Evolutionary conservation across 1,284 basidiomycete species (phyloP).

Genomic region (Mrakiaceae sp.): DNA sequence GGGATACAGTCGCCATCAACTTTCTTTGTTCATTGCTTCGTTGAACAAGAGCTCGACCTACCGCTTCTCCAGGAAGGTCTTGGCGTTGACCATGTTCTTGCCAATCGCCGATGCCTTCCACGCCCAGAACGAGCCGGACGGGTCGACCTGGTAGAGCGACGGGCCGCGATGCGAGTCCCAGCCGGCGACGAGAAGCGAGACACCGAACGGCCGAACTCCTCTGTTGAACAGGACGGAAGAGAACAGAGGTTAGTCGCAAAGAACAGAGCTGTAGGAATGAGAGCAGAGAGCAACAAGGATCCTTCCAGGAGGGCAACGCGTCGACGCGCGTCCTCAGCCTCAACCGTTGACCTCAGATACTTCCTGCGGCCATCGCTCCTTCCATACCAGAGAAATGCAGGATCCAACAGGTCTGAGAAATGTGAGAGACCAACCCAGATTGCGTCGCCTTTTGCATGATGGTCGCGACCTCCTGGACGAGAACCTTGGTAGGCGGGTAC

Average conservation of each 20-base stretch:
- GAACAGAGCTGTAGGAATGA: conserved; percentile 17
- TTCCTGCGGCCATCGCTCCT: not conserved
- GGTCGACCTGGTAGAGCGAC: conserved; percentile 95
- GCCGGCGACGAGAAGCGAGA: conserved; percentile 90
- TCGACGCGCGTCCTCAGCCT: not conserved
- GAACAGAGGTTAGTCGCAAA: conserved; percentile 8
- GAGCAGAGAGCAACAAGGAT: conserved; percentile 6
- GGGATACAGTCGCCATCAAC: not conserved
- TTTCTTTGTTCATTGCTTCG: too few relatives aligned
- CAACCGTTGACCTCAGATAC: not conserved
- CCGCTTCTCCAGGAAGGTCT: conserved; percentile 98
- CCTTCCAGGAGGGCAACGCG: not conserved
- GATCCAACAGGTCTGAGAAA: too few relatives aligned
- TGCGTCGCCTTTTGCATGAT: conserved; percentile 99
- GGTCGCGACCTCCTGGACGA: conserved; percentile 93
- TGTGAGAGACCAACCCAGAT: conserved; percentile 59
- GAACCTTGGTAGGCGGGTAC: conserved; percentile 92
- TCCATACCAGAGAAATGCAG: too few relatives aligned
- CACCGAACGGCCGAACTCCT: conserved; percentile 95
- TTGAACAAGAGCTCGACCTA: conserved; percentile 33
- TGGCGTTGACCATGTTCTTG: conserved; percentile 99
- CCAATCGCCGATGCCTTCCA: conserved; percentile 99
- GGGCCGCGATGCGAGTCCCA: conserved; percentile 88
- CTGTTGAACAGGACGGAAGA: conserved; percentile 38
- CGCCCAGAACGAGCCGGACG: conserved; percentile 96